Evolutionary conservation across 1,139 yeast species (phyloP), one percentile per base, ranked within the genome.

Genomic region (Geotrichum aggregatum): DNA sequence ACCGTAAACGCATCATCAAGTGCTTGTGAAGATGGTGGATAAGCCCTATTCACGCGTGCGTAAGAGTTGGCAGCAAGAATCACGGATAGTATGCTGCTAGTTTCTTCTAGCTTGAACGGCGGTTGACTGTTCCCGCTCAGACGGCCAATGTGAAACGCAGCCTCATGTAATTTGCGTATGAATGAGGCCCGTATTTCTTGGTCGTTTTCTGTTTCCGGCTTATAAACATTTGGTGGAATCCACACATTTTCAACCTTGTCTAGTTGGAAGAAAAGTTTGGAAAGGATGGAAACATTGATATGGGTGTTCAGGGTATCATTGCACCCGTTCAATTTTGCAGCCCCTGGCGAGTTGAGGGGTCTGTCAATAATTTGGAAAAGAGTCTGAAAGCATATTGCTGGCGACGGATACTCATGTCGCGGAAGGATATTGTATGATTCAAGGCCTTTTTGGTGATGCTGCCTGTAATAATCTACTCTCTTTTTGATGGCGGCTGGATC

Each of bases 171-270:
- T 21, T 10, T 39, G 22, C 42, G 22, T 1, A 39, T 39, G 13
- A 39, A 28, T 3, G 24, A 13, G n/a, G 19, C 30, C 16, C 42
- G 24, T n/a, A 21, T 24, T 7, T 39, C 42, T 10, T 14, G 4
- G 14, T 39, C 24, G n/a, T n/a, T 3, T 3, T 18, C 26, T 11
- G 30, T 39, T 21, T 13, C 21, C 8, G 30, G 42, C 28, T 80
- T 79, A 19, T 71, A 72, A 56, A 63, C 66, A 50, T 77, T 70
- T 3, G 89, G 87, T 0, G 95, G 94, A 1, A 78, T 76, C 55
- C 76, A 75, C 38, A 76, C 77, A 30, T 71, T 69, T 4, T 71
- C 69, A 13, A 72, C 74, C 3, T 69, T 69, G 43, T 72, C 69
- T 13, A 70, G 58, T 0, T 70, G 65, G 58, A 82, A 78, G 28